phyloP scores from a whole-genome alignment of 257 asterid species.

The Ligustrum vulgare region DNA sequence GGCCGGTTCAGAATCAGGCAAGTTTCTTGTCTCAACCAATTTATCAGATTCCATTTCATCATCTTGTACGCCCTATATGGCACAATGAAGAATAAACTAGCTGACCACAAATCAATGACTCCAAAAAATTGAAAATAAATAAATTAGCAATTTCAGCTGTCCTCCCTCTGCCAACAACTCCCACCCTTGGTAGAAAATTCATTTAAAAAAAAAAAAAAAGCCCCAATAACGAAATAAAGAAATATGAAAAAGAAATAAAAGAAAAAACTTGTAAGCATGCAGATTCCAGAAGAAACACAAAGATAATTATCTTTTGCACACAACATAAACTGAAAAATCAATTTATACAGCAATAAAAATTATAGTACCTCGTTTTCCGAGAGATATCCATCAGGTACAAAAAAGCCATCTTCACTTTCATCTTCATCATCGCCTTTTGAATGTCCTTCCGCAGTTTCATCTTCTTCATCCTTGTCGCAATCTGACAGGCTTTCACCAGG shows the following conservation, averaged over 20 bases:
- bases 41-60: conserved; percentile 51
- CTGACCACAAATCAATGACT: neutral
- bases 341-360: neutral
- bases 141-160: neutral
- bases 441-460: conserved; percentile 55
- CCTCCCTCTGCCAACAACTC: neutral
- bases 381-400: conserved; percentile 97
- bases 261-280: neutral
- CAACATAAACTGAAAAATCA: neutral
- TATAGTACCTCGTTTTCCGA: conserved; percentile 82
- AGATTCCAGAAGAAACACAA: conserved; percentile 2
- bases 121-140: neutral
- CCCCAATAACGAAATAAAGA: neutral
- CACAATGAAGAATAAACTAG: conserved; percentile 6
- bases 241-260: too few relatives aligned
- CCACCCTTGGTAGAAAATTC: neutral
- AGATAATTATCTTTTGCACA: neutral
- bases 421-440: conserved; percentile 66
- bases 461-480: conserved; percentile 80
- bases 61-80: conserved; percentile 64
- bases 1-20: conserved; percentile 40
- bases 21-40: conserved; percentile 38
- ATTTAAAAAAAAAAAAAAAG: too few relatives aligned
- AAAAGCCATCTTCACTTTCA: conserved; percentile 90
- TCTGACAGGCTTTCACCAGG: conserved; percentile 98